Conservation (phyloP, 2,329 filamentous ascomycete genomes). For the Colletotrichum eremochloae region DNA sequence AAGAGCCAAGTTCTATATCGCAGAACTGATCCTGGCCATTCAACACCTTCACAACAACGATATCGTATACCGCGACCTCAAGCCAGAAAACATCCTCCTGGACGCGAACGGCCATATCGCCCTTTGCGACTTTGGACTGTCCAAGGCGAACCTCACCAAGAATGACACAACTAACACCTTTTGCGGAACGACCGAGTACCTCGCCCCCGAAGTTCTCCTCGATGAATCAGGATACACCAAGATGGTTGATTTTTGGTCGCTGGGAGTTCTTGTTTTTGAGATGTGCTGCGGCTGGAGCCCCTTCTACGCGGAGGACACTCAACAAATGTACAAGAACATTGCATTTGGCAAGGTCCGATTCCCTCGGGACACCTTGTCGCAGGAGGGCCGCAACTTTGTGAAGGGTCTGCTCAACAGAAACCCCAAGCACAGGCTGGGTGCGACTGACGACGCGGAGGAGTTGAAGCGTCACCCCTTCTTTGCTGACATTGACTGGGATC, state of each 20-base stretch:
- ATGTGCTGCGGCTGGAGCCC: constrained; percentile 99
- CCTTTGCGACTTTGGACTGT: constrained; percentile 96
- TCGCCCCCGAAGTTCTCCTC: constrained; percentile 93
- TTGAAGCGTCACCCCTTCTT: constrained; percentile 97
- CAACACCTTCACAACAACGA: constrained; percentile 97
- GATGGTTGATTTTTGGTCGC: constrained; percentile 99
- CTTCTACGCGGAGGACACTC: constrained; percentile 98
- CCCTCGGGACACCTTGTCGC: constrained; percentile 91
- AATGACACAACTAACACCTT: constrained; percentile 99
- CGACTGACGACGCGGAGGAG: constrained; percentile 91
- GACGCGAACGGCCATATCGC: constrained; percentile 99
- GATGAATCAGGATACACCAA: constrained; percentile 99
- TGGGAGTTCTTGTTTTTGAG: constrained; percentile 97
- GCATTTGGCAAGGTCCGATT: constrained; percentile 98
- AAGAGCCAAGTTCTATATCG: constrained; percentile 98
- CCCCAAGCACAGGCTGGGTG: constrained; percentile 93
- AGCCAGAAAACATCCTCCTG: constrained; percentile 96
- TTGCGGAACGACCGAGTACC: constrained; percentile 97
- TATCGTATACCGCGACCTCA: constrained; percentile 97
- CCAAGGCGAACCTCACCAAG: constrained; percentile 96
- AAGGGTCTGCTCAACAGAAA: constrained; percentile 98
- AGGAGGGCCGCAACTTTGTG: constrained; percentile 96
- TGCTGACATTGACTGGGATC: constrained; percentile 91
- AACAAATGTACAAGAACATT: constrained; percentile 99
- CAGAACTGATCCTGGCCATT: constrained; percentile 93